Evolutionary conservation across 2,329 filamentous ascomycete species (phyloP), one percentile per base, ranked within the genome.

Genomic region (Huntiella savannae): DNA sequence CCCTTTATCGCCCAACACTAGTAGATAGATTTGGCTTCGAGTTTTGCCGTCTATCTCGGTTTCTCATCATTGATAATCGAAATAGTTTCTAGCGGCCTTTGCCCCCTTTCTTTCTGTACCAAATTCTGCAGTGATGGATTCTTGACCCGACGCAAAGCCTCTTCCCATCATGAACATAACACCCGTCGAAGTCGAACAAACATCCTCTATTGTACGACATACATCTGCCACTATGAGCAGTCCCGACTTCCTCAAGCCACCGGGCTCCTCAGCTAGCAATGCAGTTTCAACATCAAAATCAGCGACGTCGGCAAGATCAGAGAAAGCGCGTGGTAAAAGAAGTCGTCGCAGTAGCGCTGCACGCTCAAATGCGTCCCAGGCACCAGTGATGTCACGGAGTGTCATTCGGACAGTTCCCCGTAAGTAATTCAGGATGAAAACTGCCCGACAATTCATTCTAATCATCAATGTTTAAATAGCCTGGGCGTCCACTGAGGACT

Each of bases 371-470:
- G 15, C 15, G 10, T 40, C 37, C 8, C 40, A 17, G 17, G 28
- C 33, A 40, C 42, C 16, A n/a, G 33, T 28, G 43, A 43, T 37
- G 5, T 45, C 48, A n/a, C 48, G 48, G 11, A 37, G 46, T 36
- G 41, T 35, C 15, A 46, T 49, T 19, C 48, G 48, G 12, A 49
- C 48, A 7, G 36, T 47, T 33, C 48, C 48, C 16, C 40, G 41
- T 47, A 43, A 13, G 40, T 47, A 33, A 17, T 16, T 15, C 37
- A 15, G 13, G 13, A 39, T 55, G 59, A 40, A 59, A 64, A 12
- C 36, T 38, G 17, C 22, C 32, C 15, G 15, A 16, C 38, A 15
- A 16, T 22, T 11, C 11, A 6, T 6, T 16, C 36, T 6, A 33
- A 11, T 10, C 8, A 22, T 28, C 17, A 40, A 13, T 34, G 6